Evolutionary conservation across 768 basidiomycete species (phyloP).

Genomic region (Cystobasidium onofrii): DNA sequence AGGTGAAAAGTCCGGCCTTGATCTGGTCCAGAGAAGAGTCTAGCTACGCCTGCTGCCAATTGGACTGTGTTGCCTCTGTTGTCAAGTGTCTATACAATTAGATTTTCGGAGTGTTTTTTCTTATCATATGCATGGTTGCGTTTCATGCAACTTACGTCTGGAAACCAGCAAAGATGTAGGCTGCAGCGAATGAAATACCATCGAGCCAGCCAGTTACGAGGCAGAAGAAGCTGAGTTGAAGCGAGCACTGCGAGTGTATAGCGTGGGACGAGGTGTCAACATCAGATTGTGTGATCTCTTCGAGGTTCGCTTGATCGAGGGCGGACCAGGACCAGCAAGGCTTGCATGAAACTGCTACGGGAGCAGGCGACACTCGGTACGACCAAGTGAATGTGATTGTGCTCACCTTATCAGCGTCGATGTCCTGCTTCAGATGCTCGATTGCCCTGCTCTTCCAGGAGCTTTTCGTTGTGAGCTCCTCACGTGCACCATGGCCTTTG

Average conservation of each 20-base stretch:
- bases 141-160: conserved; percentile 73
- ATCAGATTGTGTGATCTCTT: too few species aligned
- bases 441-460: not conserved
- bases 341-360: too few species aligned
- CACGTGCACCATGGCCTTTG: not conserved
- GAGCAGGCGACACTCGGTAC: too few species aligned
- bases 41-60: conserved; percentile 69
- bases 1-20: conserved; percentile 55
- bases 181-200: conserved; percentile 64
- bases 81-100: too few species aligned
- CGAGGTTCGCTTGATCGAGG: too few species aligned
- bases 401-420: not conserved
- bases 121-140: too few species aligned
- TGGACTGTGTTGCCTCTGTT: conserved; percentile 49
- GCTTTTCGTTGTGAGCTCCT: not conserved
- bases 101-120: too few species aligned
- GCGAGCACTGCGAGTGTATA: conserved; percentile 8
- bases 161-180: conserved; percentile 78
- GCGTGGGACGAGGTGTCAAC: not conserved
- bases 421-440: not conserved
- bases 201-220: conserved; percentile 47
- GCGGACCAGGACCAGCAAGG: too few species aligned
- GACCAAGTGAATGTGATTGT: too few species aligned
- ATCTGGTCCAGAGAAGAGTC: conserved; percentile 58
- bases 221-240: conserved; percentile 35